Percentiles rank a stretch among this genome's conserved stretches.
These are phyloP conservation scores for Saksenaea vasiformis DNA, from an alignment of 371 early-diverging fungal genomes.

Conservation along the genomic window DNA sequence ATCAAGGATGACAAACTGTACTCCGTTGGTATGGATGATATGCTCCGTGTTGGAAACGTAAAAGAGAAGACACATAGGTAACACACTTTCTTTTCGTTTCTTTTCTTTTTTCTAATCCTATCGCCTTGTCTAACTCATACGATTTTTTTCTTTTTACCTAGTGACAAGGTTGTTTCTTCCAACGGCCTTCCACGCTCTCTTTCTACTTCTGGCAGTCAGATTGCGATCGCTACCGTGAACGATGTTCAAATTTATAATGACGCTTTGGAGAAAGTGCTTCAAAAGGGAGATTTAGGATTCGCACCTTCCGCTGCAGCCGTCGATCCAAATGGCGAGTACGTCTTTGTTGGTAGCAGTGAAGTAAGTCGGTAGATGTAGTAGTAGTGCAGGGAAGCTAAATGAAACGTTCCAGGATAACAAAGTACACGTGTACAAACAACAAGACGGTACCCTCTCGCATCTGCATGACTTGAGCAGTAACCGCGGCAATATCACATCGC, in stretches of 20 bases:
- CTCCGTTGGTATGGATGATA: constrained; percentile 84
- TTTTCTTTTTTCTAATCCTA: no score
- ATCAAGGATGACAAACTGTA: constrained; percentile 46
- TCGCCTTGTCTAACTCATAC: no score
- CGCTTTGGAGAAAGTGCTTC: constrained; percentile 32
- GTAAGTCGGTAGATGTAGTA: constrained; percentile 29
- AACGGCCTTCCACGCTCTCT: constrained; percentile 58
- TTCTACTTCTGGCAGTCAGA: constrained; percentile 42
- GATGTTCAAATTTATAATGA: constrained; percentile 42
- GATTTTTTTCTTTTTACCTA: constrained; percentile 4
- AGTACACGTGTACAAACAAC: constrained; percentile 42
- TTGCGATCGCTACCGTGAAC: constrained; percentile 53
- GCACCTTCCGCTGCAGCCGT: constrained; percentile 63
- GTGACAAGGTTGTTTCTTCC: constrained; percentile 38
- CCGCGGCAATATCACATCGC: constrained; percentile 71
- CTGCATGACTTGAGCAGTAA: constrained; percentile 48
- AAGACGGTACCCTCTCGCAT: constrained; percentile 12
- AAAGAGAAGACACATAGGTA: constrained; percentile 29
- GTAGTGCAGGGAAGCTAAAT: neutral
- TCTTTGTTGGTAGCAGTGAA: constrained; percentile 70
- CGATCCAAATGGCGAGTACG: constrained; percentile 50
- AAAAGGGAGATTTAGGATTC: constrained; percentile 34
- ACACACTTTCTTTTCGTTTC: no score
- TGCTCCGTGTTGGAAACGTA: constrained; percentile 25
- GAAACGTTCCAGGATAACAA: constrained; percentile 46